Percentiles rank a stretch among this genome's conserved stretches.
Conservation (phyloP, 2,329 filamentous ascomycete species). For the Arthrinium phaeospermum region DNA sequence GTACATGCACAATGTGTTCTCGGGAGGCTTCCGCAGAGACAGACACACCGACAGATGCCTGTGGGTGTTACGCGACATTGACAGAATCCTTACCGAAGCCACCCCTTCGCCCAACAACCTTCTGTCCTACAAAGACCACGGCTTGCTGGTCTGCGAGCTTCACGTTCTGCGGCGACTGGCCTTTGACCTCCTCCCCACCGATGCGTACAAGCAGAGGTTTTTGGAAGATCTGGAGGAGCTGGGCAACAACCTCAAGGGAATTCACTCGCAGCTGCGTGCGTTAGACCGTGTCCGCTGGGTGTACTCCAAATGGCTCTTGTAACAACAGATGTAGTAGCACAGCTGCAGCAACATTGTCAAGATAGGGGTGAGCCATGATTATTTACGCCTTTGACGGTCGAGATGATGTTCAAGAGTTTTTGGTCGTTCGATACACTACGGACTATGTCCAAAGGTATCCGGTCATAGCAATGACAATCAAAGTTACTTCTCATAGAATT, state of each 20-base stretch:
- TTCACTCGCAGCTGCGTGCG: slow-evolving; percentile 78
- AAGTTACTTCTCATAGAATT: background rate
- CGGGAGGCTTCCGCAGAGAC: slow-evolving; percentile 69
- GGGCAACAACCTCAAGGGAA: slow-evolving; percentile 82
- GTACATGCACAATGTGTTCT: slow-evolving; percentile 74
- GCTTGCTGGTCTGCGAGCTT: slow-evolving; percentile 86
- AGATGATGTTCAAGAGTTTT: background rate
- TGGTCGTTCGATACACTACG: background rate
- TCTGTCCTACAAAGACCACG: slow-evolving; percentile 90
- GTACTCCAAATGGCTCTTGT: slow-evolving; percentile 75
- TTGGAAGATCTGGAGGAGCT: slow-evolving; percentile 87
- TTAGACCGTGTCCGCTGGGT: slow-evolving; percentile 88
- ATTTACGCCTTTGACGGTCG: background rate
- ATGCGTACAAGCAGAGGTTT: slow-evolving; percentile 78
- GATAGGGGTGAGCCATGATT: background rate
- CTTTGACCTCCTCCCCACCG: slow-evolving; percentile 69
- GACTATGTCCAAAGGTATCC: background rate
- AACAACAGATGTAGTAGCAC: slow-evolving; percentile 29
- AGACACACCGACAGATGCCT: slow-evolving; percentile 73
- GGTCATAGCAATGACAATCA: background rate
- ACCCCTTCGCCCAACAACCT: slow-evolving; percentile 74
- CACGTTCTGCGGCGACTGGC: slow-evolving; percentile 79
- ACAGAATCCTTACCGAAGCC: slow-evolving; percentile 76
- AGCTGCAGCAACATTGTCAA: background rate
- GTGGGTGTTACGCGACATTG: slow-evolving; percentile 84